Conservation (phyloP, 2,329 filamentous ascomycete genomes). For the Drechslera avenae region DNA sequence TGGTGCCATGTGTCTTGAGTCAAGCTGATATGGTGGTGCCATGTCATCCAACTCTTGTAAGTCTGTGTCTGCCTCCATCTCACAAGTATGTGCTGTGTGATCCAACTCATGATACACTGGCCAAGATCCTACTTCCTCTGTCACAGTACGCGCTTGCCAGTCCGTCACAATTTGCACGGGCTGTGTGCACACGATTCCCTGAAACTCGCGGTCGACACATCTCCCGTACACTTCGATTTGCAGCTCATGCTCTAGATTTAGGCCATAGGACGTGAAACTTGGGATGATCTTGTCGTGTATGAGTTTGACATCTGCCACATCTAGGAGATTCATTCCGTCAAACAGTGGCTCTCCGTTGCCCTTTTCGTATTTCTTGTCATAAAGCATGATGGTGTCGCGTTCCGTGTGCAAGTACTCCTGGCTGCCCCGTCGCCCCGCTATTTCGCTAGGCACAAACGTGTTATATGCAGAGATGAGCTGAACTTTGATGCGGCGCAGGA, state of each 20-base stretch:
- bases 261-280: slow-evolving; percentile 36
- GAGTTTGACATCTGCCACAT: slow-evolving; percentile 14
- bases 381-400: slow-evolving; percentile 15
- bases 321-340: slow-evolving; percentile 22
- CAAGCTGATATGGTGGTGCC: slow-evolving; percentile 2
- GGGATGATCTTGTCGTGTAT: slow-evolving; percentile 17
- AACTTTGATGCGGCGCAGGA: slow-evolving; percentile 31
- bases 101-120: slow-evolving; percentile 21
- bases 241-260: slow-evolving; percentile 29
- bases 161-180: slow-evolving; percentile 26
- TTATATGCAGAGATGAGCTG: slow-evolving; percentile 21
- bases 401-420: slow-evolving; percentile 13
- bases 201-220: slow-evolving; percentile 34
- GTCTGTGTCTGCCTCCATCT: not conserved
- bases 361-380: slow-evolving; percentile 25
- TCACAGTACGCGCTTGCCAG: slow-evolving; percentile 3
- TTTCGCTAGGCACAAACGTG: slow-evolving; percentile 22
- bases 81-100: slow-evolving; percentile 2
- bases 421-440: slow-evolving; percentile 3
- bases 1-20: slow-evolving; percentile 2
- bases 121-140: slow-evolving; percentile 1
- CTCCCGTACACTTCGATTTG: slow-evolving; percentile 34
- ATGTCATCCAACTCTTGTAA: not conserved
- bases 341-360: slow-evolving; percentile 20
- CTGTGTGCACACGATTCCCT: slow-evolving; percentile 19